These are phyloP conservation scores for Scenedesmus sp. DNA, from an alignment of 163 green algal species.

Conservation along the genomic window DNA sequence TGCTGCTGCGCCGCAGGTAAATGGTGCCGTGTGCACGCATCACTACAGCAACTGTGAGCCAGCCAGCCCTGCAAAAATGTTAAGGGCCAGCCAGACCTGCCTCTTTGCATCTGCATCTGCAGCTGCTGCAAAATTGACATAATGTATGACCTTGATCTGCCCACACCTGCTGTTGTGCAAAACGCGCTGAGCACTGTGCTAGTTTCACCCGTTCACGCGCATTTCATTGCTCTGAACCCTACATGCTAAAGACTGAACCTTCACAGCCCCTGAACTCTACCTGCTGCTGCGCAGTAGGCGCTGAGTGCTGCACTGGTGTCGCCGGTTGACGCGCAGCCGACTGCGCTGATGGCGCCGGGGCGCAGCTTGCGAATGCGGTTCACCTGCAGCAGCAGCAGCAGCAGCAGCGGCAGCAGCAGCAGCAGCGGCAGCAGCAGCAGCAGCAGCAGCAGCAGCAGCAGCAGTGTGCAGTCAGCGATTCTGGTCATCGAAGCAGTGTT, in stretches of 20 bases:
- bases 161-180: background rate
- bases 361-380: slow-evolving; percentile 95
- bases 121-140: too few species aligned
- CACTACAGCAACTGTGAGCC: too few species aligned
- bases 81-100: too few species aligned
- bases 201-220: too few species aligned
- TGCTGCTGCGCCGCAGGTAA: too few species aligned
- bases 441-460: slow-evolving; percentile 3
- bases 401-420: background rate
- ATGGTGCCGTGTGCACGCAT: too few species aligned
- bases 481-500: background rate
- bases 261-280: background rate
- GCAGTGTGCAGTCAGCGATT: background rate
- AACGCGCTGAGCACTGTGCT: background rate
- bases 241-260: too few species aligned
- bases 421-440: background rate
- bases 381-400: slow-evolving; percentile 72
- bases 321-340: slow-evolving; percentile 98
- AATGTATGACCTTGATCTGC: too few species aligned
- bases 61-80: too few species aligned
- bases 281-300: slow-evolving; percentile 96
- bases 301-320: slow-evolving; percentile 98
- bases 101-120: too few species aligned
- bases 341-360: slow-evolving; percentile 90
- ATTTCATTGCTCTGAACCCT: too few species aligned